Base-by-base conservation (phyloP, 805 yeast genomes). In the Candida loeiensis region DNA sequence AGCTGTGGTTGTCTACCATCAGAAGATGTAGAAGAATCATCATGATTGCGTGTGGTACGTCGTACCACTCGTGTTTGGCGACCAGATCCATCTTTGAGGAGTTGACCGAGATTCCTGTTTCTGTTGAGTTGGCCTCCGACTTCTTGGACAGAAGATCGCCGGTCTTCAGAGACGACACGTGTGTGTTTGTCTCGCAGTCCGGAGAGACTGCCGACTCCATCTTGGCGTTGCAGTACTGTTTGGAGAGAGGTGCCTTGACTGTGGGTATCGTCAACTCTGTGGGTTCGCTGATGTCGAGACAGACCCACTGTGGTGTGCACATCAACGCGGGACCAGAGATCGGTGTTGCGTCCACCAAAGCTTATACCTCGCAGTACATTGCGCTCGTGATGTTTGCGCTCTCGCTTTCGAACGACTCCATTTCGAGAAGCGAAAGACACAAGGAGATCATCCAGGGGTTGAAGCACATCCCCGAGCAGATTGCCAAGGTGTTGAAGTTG, bases 21-120 rank as follows among this genome's bases (percentile, higher is more conserved):
- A 80, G 98, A 69, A 80, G 96, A 58, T 89, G 96, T 54, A 81
- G 97, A 69, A 80, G 99, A 66, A 77, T 93, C 55, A 86, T 90
- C 45, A 93, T 93, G 98, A 86, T 93, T 69, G 99, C 99, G 2
- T 93, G 99, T 71, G 99, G 99, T 71, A 93, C 99, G 5, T 93
- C 99, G 0, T 93, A 90, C 62, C 99, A 93, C 68, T 93, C 99
- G 13, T 93, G 99, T 73, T 69, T 93, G 60, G 99, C 99, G 15
- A 91, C 96, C 16, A 81, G 99, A 66, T 85, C 96, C 12, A 82
- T 89, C 48, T 90, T 93, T 61, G 99, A 93, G 68, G 99, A 93
- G 62, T 75, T 93, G 56, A 88, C 96, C 22, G 98, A 91, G 59
- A 85, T 89, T 45, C 97, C 97, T 5, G 96, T 89, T 5, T 70